Percentiles rank a stretch among this genome's conserved stretches.
Conservation (phyloP, 2,329 filamentous ascomycete genomes). For the Penicillium paneum region DNA sequence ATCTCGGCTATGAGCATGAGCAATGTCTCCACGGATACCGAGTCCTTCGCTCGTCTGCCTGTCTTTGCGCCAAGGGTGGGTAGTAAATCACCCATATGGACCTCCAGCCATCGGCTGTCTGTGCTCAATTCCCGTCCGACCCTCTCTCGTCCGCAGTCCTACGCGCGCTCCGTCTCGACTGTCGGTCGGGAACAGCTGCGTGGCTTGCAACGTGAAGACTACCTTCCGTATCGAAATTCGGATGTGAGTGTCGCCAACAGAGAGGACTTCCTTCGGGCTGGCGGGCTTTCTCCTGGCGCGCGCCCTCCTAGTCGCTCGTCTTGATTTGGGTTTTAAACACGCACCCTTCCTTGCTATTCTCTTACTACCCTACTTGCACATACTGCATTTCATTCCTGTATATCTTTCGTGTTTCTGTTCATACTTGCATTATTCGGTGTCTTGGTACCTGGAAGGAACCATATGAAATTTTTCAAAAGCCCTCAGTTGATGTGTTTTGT, state of each 20-base stretch:
- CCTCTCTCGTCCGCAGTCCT: constrained; percentile 14
- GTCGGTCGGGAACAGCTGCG: constrained; percentile 31
- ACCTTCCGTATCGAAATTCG: constrained; percentile 38
- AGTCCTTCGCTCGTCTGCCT: constrained; percentile 32
- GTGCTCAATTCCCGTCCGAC: constrained; percentile 1
- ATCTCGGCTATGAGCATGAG: constrained; percentile 29
- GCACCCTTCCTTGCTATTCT: too few species aligned
- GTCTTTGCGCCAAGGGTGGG: constrained; percentile 33
- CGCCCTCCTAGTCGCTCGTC: constrained; percentile 5
- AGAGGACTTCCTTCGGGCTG: constrained; percentile 34
- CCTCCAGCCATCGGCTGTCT: constrained; percentile 19
- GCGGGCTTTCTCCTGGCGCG: constrained; percentile 21
- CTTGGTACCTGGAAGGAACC: not conserved
- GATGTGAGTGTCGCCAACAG: constrained; percentile 37
- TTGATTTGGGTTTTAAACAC: not conserved
- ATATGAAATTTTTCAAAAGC: not conserved
- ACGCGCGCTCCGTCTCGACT: constrained; percentile 26
- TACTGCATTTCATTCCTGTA: constrained; percentile 3
- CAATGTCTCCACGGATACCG: constrained; percentile 30
- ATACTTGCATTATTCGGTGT: constrained; percentile 9
- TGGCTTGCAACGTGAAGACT: constrained; percentile 34
- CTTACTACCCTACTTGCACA: constrained; percentile 4
- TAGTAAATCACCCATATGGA: constrained; percentile 12
- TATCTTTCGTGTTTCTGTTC: not conserved
- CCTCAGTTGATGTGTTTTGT: not conserved